A percentile compares a stretch with the other conserved stretches of the same genome.
These are phyloP conservation scores for Zychaea mexicana DNA, from an alignment of 371 early-diverging fungal genomes.

Conservation along the genomic window DNA sequence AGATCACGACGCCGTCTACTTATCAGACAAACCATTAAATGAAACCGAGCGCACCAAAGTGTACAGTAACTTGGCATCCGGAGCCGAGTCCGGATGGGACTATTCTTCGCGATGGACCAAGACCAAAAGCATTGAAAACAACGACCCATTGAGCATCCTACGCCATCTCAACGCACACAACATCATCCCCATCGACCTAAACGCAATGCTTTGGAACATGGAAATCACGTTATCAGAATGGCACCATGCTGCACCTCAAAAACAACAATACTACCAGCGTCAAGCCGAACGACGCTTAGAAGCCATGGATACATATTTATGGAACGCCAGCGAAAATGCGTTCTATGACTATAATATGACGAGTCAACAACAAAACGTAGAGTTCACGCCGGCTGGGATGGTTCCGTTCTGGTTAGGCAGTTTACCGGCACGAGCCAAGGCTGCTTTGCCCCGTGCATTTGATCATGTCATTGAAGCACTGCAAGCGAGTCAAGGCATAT, in stretches of 20 bases:
- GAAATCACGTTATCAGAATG: slow-evolving; percentile 65
- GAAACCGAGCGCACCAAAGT: slow-evolving; percentile 29
- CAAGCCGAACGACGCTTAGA: slow-evolving; percentile 39
- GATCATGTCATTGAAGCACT: slow-evolving; percentile 31
- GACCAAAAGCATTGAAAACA: slow-evolving; percentile 25
- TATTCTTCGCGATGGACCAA: slow-evolving; percentile 78
- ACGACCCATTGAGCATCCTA: slow-evolving; percentile 32
- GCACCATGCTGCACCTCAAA: slow-evolving; percentile 23
- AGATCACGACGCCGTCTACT: slow-evolving; percentile 64
- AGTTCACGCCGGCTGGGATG: slow-evolving; percentile 44
- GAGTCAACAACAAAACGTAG: slow-evolving; percentile 24
- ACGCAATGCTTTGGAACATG: slow-evolving; percentile 78
- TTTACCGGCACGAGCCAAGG: slow-evolving; percentile 27
- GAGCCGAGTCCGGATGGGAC: slow-evolving; percentile 93
- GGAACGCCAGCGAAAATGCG: slow-evolving; percentile 41
- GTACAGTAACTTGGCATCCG: slow-evolving; percentile 77
- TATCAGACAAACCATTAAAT: slow-evolving; percentile 24
- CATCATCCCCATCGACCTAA: slow-evolving; percentile 86
- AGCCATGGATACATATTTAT: slow-evolving; percentile 54
- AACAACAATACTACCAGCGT: slow-evolving; percentile 31
- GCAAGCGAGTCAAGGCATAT: slow-evolving; percentile 57
- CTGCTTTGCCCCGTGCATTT: slow-evolving; percentile 27
- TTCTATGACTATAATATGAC: slow-evolving; percentile 65
- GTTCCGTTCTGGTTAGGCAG: slow-evolving; percentile 56
- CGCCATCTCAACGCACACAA: slow-evolving; percentile 59